Evolutionary conservation across 1,284 basidiomycete genomes (phyloP).

Genomic region (Gastroboletus turbinatus): DNA sequence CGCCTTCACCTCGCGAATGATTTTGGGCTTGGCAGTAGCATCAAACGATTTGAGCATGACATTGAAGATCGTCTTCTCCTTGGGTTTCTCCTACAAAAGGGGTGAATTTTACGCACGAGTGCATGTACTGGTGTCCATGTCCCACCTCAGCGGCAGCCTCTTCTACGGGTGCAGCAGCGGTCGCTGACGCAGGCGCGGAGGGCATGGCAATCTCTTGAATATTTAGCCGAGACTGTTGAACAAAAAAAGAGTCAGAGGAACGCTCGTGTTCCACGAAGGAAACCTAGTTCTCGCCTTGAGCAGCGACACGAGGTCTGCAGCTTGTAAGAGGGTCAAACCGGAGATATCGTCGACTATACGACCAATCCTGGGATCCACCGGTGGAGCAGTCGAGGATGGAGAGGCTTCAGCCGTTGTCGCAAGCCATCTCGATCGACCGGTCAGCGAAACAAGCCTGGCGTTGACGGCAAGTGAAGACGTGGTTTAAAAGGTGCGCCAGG

Average conservation of each 20-base stretch:
- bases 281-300: slow-evolving; percentile 70
- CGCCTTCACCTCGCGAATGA: slow-evolving; percentile 98
- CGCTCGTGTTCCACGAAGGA: not conserved
- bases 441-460: slow-evolving; percentile 20
- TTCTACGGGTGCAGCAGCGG: slow-evolving; percentile 46
- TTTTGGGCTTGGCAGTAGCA: slow-evolving; percentile 89
- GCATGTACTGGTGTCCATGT: not conserved
- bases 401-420: slow-evolving; percentile 46
- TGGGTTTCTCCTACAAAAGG: slow-evolving; percentile 82
- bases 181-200: slow-evolving; percentile 64
- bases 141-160: slow-evolving; percentile 69
- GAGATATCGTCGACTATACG: slow-evolving; percentile 95
- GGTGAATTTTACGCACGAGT: not conserved
- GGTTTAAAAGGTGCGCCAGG: not conserved
- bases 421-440: slow-evolving; percentile 42
- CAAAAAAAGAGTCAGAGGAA: not conserved
- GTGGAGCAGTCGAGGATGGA: slow-evolving; percentile 40
- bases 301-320: slow-evolving; percentile 90
- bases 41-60: slow-evolving; percentile 94
- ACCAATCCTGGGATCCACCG: slow-evolving; percentile 71
- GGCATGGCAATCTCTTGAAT: slow-evolving; percentile 99
- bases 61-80: slow-evolving; percentile 98
- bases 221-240: slow-evolving; percentile 80
- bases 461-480: not conserved
- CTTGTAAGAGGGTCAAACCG: slow-evolving; percentile 87